Evolutionary conservation across 805 yeast species (phyloP).

Genomic region (Starmerella stigmatis): DNA sequence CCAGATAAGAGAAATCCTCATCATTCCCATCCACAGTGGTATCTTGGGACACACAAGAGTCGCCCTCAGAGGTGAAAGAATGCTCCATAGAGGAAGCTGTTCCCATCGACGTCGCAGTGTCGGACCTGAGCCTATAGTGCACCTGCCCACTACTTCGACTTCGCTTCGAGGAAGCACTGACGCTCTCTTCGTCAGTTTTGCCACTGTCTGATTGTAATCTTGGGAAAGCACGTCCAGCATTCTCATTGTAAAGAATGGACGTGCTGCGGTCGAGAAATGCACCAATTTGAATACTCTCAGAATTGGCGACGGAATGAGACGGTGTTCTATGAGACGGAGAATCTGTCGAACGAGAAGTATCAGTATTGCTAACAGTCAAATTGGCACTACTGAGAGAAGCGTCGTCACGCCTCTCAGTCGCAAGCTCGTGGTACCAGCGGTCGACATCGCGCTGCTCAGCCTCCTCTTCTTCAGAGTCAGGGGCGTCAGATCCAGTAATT

Average conservation of each 20-base stretch:
- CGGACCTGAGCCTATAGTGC: conserved; percentile 7
- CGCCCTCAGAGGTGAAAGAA: conserved; percentile 5
- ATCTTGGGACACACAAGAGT: conserved; percentile 10
- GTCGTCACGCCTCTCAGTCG: conserved; percentile 20
- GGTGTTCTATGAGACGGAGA: background rate
- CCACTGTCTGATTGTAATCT: conserved; percentile 7
- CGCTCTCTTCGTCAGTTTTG: background rate
- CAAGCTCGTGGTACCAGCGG: conserved; percentile 28
- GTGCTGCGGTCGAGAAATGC: conserved; percentile 21
- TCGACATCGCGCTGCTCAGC: conserved; percentile 31
- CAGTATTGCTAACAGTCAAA: conserved; percentile 7
- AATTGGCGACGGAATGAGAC: conserved; percentile 1
- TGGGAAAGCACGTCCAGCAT: conserved; percentile 24
- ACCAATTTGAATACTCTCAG: conserved; percentile 23
- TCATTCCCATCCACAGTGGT: conserved; percentile 20
- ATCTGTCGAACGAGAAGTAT: background rate
- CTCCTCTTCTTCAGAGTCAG: conserved; percentile 23
- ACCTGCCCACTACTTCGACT: conserved; percentile 1
- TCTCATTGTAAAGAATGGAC: conserved; percentile 22
- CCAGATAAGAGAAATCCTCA: conserved; percentile 30
- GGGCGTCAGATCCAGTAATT: background rate
- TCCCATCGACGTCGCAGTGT: conserved; percentile 14
- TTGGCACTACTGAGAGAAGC: conserved; percentile 21
- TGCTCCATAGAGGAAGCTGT: conserved; percentile 11
- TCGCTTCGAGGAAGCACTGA: background rate